Evolutionary conservation across 2,329 filamentous ascomycete species (phyloP).

Genomic region (Colletotrichum shisoi): DNA sequence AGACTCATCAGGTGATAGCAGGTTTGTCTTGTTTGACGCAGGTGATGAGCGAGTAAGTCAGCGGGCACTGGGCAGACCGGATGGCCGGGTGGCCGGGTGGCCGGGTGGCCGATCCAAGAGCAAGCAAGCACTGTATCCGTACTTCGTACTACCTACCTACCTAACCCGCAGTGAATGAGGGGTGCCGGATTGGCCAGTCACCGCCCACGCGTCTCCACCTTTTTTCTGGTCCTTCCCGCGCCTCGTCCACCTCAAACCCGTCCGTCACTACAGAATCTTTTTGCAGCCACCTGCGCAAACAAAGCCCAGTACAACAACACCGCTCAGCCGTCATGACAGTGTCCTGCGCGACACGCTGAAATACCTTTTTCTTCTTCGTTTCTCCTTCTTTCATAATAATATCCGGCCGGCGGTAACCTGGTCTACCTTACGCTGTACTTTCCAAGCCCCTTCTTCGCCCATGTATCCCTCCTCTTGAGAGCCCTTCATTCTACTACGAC

Average conservation of each 20-base stretch:
- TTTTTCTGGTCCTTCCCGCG: conserved; percentile 39
- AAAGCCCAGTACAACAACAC: conserved; percentile 18
- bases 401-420: not conserved
- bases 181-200: conserved; percentile 29
- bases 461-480: conserved; percentile 38
- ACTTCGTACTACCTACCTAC: conserved; percentile 1
- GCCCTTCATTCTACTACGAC: conserved; percentile 31
- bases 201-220: conserved; percentile 32
- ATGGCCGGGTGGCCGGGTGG: too few species aligned
- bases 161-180: conserved; percentile 18
- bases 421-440: conserved; percentile 21
- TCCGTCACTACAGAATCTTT: conserved; percentile 38
- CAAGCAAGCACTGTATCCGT: conserved; percentile 36
- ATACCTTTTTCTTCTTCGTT: not conserved
- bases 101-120: conserved; percentile 16
- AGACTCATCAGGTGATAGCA: not conserved
- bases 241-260: conserved; percentile 35
- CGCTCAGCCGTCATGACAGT: conserved; percentile 31
- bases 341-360: conserved; percentile 30
- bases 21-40: too few species aligned
- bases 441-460: conserved; percentile 31
- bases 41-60: conserved; percentile 27
- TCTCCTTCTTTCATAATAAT: conserved; percentile 11
- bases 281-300: conserved; percentile 29
- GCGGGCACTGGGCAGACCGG: not conserved